Conservation (phyloP, 2,329 filamentous ascomycete genomes). For the Ophiostoma himal-ulmi region DNA sequence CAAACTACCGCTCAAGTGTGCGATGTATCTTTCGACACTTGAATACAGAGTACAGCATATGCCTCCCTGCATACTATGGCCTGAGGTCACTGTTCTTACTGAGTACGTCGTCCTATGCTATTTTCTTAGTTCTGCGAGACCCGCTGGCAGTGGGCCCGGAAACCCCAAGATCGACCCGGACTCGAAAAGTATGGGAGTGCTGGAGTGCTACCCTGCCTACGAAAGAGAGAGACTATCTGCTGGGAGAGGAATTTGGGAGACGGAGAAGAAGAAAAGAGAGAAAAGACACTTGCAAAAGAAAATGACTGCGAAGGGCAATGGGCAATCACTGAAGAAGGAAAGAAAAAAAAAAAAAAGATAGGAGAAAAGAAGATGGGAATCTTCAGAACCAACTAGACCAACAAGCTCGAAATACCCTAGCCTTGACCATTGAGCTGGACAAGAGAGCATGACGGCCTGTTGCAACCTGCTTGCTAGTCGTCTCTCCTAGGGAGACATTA, state of each 20-base stretch:
- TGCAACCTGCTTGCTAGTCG: background rate
- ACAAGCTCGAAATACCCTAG: background rate
- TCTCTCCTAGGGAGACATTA: background rate
- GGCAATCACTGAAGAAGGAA: background rate
- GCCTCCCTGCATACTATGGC: background rate
- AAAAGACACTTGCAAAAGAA: background rate
- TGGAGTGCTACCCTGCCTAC: background rate
- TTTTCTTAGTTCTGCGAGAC: slow-evolving; percentile 9
- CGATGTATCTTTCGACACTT: background rate
- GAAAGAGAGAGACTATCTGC: background rate
- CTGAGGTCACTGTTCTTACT: background rate
- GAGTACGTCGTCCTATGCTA: background rate
- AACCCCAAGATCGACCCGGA: slow-evolving; percentile 24
- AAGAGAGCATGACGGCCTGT: background rate
- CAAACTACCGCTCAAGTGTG: background rate
- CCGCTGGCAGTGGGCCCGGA: slow-evolving; percentile 21
- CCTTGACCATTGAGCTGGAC: background rate
- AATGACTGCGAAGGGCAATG: background rate
- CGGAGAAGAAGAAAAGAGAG: background rate
- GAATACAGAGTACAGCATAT: background rate
- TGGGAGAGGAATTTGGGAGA: background rate
- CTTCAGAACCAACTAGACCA: background rate
- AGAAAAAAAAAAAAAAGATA: background rate
- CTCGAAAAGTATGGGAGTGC: slow-evolving; percentile 17
- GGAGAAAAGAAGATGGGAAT: background rate